Percentiles rank a stretch among this genome's conserved stretches.
Evolutionary conservation across 2,329 filamentous ascomycete genomes (phyloP).

Genomic region (Fusarium sterilihyphosum): DNA sequence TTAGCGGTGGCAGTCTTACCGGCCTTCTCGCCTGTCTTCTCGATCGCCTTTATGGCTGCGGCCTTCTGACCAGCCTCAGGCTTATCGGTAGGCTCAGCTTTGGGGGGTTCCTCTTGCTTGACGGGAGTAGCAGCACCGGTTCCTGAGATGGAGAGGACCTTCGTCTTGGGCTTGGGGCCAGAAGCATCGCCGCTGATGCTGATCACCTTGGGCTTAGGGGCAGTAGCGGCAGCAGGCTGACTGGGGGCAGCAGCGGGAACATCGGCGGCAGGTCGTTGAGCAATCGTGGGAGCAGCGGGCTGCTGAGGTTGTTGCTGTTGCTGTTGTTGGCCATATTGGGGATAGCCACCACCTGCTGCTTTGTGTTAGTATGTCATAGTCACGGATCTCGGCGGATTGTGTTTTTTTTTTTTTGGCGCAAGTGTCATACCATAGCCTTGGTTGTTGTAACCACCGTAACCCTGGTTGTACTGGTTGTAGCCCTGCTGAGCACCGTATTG

Average conservation of each 20-base stretch:
- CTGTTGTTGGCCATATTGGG: conserved; percentile 60
- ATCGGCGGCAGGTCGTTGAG: conserved; percentile 42
- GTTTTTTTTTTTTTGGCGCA: conserved; percentile 21
- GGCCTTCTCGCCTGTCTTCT: conserved; percentile 81
- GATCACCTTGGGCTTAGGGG: conserved; percentile 70
- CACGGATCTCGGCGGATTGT: neutral
- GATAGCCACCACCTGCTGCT: conserved; percentile 60
- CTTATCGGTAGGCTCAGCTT: conserved; percentile 59
- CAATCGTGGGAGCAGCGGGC: conserved; percentile 42
- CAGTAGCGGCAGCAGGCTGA: conserved; percentile 54
- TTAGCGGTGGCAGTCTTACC: conserved; percentile 56
- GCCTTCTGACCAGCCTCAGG: conserved; percentile 83
- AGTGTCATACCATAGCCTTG: conserved; percentile 54
- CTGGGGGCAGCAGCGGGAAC: conserved; percentile 58
- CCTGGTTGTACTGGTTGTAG: conserved; percentile 63
- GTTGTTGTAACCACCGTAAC: conserved; percentile 61
- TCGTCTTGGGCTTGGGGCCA: conserved; percentile 63
- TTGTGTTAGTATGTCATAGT: conserved; percentile 24
- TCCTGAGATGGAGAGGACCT: conserved; percentile 57
- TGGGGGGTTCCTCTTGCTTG: conserved; percentile 58
- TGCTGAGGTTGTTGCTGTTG: conserved; percentile 50
- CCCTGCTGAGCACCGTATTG: conserved; percentile 64
- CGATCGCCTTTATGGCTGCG: conserved; percentile 87
- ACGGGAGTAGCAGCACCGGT: conserved; percentile 45
- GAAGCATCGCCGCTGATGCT: conserved; percentile 72